Conservation (phyloP, 345 rosid genomes). For the Populus deltoides region DNA sequence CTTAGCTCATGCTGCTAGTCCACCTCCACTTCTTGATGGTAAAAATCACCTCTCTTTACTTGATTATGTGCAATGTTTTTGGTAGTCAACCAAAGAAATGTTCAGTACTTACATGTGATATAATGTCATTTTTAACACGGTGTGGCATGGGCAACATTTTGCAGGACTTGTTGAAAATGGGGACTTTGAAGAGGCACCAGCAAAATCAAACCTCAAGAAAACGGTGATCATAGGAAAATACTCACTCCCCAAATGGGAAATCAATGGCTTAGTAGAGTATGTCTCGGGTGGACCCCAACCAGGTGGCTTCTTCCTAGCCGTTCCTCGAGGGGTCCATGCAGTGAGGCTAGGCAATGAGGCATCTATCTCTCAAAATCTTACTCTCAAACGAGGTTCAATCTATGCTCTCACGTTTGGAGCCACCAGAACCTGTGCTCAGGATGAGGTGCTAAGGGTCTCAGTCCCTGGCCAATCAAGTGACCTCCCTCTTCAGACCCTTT, state of each 20-base stretch:
- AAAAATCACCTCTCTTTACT: background rate
- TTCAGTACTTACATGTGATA: background rate
- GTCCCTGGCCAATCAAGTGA: slow-evolving; percentile 56
- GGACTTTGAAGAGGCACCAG: slow-evolving; percentile 61
- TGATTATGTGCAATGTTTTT: background rate
- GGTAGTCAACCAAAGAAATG: too few species aligned
- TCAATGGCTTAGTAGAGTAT: slow-evolving; percentile 62
- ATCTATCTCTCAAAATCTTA: slow-evolving; percentile 58
- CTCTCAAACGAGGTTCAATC: slow-evolving; percentile 36
- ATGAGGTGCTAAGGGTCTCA: slow-evolving; percentile 53
- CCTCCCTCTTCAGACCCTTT: slow-evolving; percentile 63
- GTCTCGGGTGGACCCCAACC: slow-evolving; percentile 85
- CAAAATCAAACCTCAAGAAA: slow-evolving; percentile 54
- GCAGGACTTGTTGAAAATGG: slow-evolving; percentile 68
- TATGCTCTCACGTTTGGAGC: slow-evolving; percentile 77
- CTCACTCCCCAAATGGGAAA: slow-evolving; percentile 85
- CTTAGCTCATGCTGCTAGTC: slow-evolving; percentile 7
- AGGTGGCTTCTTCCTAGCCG: slow-evolving; percentile 59
- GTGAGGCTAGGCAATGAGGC: slow-evolving; percentile 80
- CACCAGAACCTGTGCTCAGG: slow-evolving; percentile 80
- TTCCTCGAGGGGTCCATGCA: slow-evolving; percentile 80
- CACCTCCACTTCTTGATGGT: slow-evolving; percentile 35
- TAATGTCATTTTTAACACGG: background rate
- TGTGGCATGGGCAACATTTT: background rate
- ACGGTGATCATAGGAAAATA: slow-evolving; percentile 64